These are phyloP conservation scores for Pleurotus giganteus DNA, from an alignment of 768 basidiomycete species.

Conservation along the genomic window DNA sequence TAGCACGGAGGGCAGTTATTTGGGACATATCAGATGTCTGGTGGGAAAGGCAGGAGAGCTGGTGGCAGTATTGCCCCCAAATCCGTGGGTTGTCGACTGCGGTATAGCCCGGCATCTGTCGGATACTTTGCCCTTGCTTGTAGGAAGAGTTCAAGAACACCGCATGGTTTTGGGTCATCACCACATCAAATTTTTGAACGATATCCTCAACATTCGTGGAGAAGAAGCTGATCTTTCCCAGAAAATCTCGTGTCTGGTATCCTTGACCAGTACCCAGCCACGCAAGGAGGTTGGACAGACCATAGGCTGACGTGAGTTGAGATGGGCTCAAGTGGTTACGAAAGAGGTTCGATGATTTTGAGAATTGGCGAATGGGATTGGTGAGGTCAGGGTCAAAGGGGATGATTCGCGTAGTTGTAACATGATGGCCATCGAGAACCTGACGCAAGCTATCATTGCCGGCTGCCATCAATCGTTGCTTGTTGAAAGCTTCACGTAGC, in stretches of 20 bases:
- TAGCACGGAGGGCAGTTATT: background rate
- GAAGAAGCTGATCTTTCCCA: background rate
- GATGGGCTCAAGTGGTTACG: background rate
- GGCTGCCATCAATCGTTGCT: background rate
- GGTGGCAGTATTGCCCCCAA: background rate
- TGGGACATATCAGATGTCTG: background rate
- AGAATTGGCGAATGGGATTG: background rate
- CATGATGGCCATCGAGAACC: background rate
- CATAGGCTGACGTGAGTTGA: background rate
- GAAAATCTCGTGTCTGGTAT: background rate
- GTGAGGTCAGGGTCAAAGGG: background rate
- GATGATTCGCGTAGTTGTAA: background rate
- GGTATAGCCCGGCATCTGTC: background rate
- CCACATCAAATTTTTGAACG: background rate
- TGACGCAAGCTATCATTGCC: background rate
- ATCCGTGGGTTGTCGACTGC: background rate
- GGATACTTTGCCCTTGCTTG: background rate
- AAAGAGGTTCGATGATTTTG: background rate
- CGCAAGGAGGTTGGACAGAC: background rate
- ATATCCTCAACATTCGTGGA: background rate
- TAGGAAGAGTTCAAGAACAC: background rate
- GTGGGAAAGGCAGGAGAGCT: background rate
- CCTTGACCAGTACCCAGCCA: conserved; percentile 3
- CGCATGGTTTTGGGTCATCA: background rate
- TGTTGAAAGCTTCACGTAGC: background rate